Evolutionary conservation across 768 basidiomycete genomes (phyloP), one percentile per base, ranked within the genome.

Genomic region (Fibroporia radiculosa): DNA sequence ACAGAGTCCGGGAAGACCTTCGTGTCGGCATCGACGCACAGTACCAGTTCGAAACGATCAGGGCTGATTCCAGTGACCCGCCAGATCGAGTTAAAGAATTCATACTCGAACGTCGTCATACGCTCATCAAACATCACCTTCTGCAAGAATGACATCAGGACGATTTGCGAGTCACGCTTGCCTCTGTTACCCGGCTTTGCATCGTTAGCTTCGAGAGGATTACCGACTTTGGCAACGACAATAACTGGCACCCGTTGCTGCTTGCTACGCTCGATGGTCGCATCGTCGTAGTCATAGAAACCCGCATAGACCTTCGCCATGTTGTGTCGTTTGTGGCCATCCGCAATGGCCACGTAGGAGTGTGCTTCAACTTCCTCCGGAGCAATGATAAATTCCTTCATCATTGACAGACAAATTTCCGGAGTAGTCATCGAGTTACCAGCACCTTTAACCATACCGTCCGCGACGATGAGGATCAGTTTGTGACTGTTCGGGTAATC

Each of bases 41-140:
- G 77, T 48, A 92, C 89, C 33, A 93, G 71, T 66, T 98, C 95
- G 62, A 93, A 99, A 47, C 84, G 80, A 69, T 98, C 96, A 5
- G 96, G 95, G 60, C 86, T 87, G 48, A 99, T 82, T 23, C 96
- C 96, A 13, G 93, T 95, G 33, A 80, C 85, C 43, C 95, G 71
- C 96, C 96, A 99, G 16, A 98, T 72, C 42, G 91, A 83, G 66
- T 99, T 99, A 81, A 99, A 99, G 66, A 98, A 97, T 66, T 98
- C 96, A 63, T 98, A 98, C 68, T 98, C 96, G 62, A 99, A 93
- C 44, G 90, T 95, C 49, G 95, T 96, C 95, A 99, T 98, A 42
- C 96, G 81, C 70, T 99, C 96, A 66, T 99, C 96, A 56, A 98
- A 98, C 93, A 99, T 96, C 56, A 98, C 93, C 64, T 96, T 98